Percentiles rank a stretch among this genome's conserved stretches.
Evolutionary conservation across 2,329 filamentous ascomycete genomes (phyloP).

Genomic region (Nigrospora oryzae): DNA sequence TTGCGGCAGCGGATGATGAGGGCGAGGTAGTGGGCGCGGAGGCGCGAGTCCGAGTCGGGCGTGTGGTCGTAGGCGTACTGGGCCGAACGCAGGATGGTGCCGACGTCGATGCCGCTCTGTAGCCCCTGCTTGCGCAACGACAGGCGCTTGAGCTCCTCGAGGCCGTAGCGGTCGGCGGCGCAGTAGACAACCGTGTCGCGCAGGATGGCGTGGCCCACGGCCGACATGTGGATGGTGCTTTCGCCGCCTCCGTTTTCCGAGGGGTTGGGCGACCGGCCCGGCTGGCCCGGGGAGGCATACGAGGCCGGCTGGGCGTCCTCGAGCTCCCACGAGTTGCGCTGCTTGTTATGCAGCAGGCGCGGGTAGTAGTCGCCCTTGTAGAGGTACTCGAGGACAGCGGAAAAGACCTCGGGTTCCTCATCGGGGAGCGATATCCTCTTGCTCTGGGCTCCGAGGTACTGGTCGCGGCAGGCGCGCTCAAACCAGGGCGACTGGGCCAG

Average conservation of each 20-base stretch:
- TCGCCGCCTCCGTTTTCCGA: conserved; percentile 45
- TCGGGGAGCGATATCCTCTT: conserved; percentile 66
- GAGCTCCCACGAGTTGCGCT: conserved; percentile 80
- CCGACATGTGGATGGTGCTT: conserved; percentile 70
- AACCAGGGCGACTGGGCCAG: conserved; percentile 82
- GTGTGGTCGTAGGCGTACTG: conserved; percentile 95
- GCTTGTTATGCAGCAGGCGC: conserved; percentile 78
- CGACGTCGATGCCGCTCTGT: conserved; percentile 86
- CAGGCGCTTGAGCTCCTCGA: conserved; percentile 87
- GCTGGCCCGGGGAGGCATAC: conserved; percentile 22
- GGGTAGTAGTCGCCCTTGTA: conserved; percentile 97
- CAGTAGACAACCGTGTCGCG: conserved; percentile 95
- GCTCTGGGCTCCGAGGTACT: conserved; percentile 67
- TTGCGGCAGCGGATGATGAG: conserved; percentile 95
- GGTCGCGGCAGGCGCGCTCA: conserved; percentile 59
- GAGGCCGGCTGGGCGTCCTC: conserved; percentile 48
- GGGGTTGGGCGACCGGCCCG: conserved; percentile 31
- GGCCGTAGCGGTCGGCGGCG: conserved; percentile 78
- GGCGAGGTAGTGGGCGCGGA: conserved; percentile 94
- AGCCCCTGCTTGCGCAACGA: conserved; percentile 91
- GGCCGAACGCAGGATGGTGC: conserved; percentile 82
- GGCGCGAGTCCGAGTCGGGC: conserved; percentile 81
- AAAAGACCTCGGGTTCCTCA: conserved; percentile 88
- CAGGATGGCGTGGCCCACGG: conserved; percentile 68
- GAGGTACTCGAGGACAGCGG: conserved; percentile 88